Base-by-base conservation (phyloP, 129 eudicot genomes). In the Daucus carota region DNA sequence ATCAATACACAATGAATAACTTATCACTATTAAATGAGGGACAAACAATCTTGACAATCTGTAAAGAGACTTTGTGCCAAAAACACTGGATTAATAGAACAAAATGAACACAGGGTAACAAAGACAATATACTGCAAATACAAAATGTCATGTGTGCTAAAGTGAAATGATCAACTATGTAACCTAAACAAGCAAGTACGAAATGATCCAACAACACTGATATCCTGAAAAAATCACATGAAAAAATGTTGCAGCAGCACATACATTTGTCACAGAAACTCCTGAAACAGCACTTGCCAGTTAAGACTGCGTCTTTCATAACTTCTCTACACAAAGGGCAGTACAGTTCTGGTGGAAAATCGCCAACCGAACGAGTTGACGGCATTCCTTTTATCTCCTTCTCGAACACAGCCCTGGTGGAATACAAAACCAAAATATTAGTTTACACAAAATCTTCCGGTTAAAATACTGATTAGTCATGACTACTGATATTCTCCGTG, bases 331-430 rank as follows among this genome's bases (percentile, higher is more conserved):
- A 95, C 74, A 95, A 67, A 28, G 96, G 99, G 77, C 99, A 95
- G 75, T 81, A 96, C 36, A 95, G 91, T 74, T 95, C 99, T 31
- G 95, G 96, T 2, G 99, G 99, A n/a, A 95, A 89, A 72, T 95
- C 96, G 73, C 97, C 96, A 65, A 91, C 88, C 28, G 89, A 77
- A 32, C 97, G 88, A 67, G 88, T 88, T 43, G 99, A 95, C 52
- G 97, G 94, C 89, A 95, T 80, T 72, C 99, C 99, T 85, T 95
- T 97, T 47, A 95, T 92, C 85, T 95, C 99, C 83, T 79, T 95
- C 70, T 95, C 99, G 82, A 95, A 95, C 73, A 92, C 99, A 83
- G 97, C 99, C 95, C 99, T 95, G 75, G 71, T 68, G 22, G 6
- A 47, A 76, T 46, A n/a, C 67, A 73, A 50, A 43, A 63, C 45